Evolutionary conservation across 2,329 filamentous ascomycete species (phyloP).

Genomic region (Penicillium italicum): DNA sequence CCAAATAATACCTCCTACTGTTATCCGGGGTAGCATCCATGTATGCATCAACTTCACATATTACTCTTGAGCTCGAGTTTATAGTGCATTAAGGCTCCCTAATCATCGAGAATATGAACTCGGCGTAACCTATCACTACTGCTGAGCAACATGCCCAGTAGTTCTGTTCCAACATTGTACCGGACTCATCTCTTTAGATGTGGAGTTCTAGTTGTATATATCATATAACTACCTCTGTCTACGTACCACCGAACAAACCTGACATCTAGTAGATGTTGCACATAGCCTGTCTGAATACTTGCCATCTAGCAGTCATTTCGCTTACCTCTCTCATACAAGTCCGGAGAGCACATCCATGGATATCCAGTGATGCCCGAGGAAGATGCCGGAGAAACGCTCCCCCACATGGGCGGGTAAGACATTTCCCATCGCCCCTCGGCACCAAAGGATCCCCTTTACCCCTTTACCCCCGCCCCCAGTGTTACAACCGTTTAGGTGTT

Average conservation of each 20-base stretch:
- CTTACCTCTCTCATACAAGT: background rate
- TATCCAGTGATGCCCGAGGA: background rate
- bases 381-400: constrained; percentile 5
- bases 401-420: constrained; percentile 3
- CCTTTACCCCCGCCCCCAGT: too few relatives aligned
- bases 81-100: background rate
- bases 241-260: background rate
- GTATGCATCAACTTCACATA: background rate
- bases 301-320: background rate
- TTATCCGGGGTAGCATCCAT: background rate
- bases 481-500: background rate
- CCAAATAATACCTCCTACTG: background rate
- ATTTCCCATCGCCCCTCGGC: constrained; percentile 1
- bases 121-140: background rate
- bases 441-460: background rate
- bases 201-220: background rate
- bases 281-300: background rate
- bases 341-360: too few relatives aligned
- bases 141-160: background rate
- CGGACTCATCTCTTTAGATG: too few relatives aligned
- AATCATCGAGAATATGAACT: background rate
- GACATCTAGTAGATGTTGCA: background rate
- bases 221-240: background rate
- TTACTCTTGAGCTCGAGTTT: background rate
- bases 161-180: background rate